Percentiles rank a stretch among this genome's conserved stretches.
Evolutionary conservation across 2,329 filamentous ascomycete species (phyloP).

Genomic region (Clarireedia monteithiana): DNA sequence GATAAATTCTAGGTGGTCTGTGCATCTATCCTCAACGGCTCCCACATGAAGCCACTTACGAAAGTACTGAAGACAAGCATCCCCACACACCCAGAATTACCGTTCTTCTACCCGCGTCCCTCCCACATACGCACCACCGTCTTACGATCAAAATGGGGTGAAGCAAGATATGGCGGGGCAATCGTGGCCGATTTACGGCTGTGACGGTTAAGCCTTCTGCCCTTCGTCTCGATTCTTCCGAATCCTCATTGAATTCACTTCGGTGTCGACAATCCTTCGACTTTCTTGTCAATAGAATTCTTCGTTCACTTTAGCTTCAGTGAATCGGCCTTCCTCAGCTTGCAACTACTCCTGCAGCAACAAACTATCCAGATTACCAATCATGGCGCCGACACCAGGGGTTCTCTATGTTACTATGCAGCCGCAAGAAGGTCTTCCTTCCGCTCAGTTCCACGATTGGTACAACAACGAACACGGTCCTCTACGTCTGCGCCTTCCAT

Average conservation of each 20-base stretch:
- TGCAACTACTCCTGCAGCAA: neutral
- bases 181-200: neutral
- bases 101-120: neutral
- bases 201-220: constrained; percentile 9
- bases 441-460: constrained; percentile 78
- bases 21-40: too few relatives aligned
- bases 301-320: too few relatives aligned
- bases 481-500: constrained; percentile 65
- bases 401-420: constrained; percentile 85
- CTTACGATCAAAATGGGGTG: neutral
- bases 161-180: constrained; percentile 4
- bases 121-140: neutral
- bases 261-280: neutral
- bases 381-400: constrained; percentile 38
- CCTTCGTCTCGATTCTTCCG: neutral
- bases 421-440: constrained; percentile 52
- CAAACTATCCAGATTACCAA: neutral
- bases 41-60: neutral
- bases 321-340: neutral
- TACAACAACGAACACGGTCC: constrained; percentile 93
- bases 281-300: too few relatives aligned
- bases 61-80: neutral
- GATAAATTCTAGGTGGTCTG: too few relatives aligned
- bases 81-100: neutral
- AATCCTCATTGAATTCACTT: neutral